Base-by-base conservation (phyloP, 2,329 filamentous ascomycete species). In the Elsinoe batatas region DNA sequence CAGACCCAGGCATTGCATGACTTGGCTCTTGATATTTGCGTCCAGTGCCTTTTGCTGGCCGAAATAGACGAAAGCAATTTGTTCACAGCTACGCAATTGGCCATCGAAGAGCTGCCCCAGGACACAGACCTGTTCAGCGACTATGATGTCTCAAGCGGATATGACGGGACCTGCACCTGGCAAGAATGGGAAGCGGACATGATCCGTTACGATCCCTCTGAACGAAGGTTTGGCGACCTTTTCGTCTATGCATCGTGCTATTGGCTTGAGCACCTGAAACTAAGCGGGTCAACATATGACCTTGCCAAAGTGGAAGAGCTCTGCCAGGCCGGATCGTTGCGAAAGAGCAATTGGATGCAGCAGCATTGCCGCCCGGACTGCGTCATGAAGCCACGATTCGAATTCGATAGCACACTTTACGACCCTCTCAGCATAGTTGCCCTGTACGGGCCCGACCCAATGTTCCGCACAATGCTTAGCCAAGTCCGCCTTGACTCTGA, bases 201-300 rank as follows among this genome's bases (percentile, higher is more conserved):
- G 64, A 62, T 62, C 53, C 63, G 57, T 54, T 64, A 60, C 37
- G 58, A 64, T 54, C 61, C 63, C 26, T 36, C 46, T 53, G 63
- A 64, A 18, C 59, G 61, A 44, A 61, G 62, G 13, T 64, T 66
- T 58, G 62, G 63, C 36, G 61, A 63, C 44, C 62, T 65, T 56
- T 70, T 71, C 51, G 62, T 64, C 49, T 71, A 71, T 54, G 66
- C 69, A 33, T 68, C 69, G 42, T 69, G 68, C 58, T 55, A 70
- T 43, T 71, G 68, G 67, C 26, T 64, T 3, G 59, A 69, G 1
- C 67, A 71, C 60, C 15, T 58, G 59, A 17, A 54, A 64, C 51
- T 56, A 58, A 5, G 32, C 18, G n/a, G 53, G 59, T 5, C 22
- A 20, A 3, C 26, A 30, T 43, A 15, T 12, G 15, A 32, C 15